Conservation (phyloP, 192 early-diverging fungal genomes). For the Gonapodya sp. region DNA sequence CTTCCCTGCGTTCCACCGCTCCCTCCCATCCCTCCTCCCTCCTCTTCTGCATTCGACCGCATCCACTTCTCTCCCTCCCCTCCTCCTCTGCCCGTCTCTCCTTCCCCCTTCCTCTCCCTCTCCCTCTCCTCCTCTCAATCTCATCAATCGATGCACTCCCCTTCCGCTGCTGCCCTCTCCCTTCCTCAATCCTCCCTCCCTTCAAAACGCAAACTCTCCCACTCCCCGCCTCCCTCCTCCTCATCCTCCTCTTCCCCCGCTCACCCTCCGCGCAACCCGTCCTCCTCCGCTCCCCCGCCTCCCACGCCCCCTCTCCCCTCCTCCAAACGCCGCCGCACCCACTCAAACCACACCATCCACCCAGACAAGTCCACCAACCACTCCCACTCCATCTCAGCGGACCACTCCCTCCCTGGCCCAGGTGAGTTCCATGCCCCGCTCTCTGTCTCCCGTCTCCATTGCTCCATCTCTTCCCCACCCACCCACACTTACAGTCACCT, state of each 20-base stretch:
- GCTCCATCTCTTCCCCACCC: no score
- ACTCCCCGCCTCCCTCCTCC: neutral
- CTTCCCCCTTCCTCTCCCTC: neutral
- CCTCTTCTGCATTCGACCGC: neutral
- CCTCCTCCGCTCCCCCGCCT: neutral
- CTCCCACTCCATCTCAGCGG: no score
- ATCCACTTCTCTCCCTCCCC: neutral
- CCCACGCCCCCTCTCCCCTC: neutral
- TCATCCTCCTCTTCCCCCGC: neutral
- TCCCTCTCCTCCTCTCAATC: neutral
- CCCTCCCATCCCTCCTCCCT: neutral
- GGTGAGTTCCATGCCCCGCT: no score
- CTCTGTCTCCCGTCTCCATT: no score
- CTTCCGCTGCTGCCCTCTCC: neutral
- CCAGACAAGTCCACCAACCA: neutral
- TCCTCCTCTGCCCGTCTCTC: neutral
- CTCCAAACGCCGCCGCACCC: neutral
- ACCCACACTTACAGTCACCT: no score
- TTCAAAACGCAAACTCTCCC: neutral
- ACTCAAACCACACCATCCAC: neutral
- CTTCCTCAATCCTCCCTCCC: neutral
- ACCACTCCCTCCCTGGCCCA: no score
- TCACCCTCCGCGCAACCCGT: neutral
- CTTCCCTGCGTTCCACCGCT: neutral
- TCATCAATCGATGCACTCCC: neutral